Evolutionary conservation across 129 eudicot species (phyloP).

Genomic region (Rutidosis leptorrhynchoides): DNA sequence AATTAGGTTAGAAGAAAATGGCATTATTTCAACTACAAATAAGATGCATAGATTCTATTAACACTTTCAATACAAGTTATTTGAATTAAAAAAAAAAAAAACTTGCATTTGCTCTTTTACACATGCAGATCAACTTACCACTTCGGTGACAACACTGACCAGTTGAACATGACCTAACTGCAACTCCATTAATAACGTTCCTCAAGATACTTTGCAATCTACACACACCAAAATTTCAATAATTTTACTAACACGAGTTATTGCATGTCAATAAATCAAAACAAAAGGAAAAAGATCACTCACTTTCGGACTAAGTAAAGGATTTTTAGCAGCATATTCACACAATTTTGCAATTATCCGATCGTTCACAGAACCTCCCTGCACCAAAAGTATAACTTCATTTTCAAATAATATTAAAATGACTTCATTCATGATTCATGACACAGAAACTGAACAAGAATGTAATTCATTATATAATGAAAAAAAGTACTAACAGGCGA

Average conservation of each 20-base stretch:
- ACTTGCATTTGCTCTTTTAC: slow-evolving; percentile 88
- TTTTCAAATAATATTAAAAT: neutral
- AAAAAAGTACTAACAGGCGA: slow-evolving; percentile 68
- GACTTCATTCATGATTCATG: neutral
- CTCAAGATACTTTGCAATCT: slow-evolving; percentile 94
- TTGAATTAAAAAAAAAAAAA: slow-evolving; percentile 3
- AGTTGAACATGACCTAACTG: slow-evolving; percentile 58
- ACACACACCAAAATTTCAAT: slow-evolving; percentile 2
- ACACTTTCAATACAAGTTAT: neutral
- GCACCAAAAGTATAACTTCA: slow-evolving; percentile 34
- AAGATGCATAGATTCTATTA: neutral
- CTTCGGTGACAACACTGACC: slow-evolving; percentile 57
- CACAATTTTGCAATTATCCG: slow-evolving; percentile 77
- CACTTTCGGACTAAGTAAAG: slow-evolving; percentile 89
- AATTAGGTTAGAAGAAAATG: slow-evolving; percentile 9
- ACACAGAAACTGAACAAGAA: slow-evolving; percentile 6
- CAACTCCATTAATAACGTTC: slow-evolving; percentile 90
- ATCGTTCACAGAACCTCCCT: slow-evolving; percentile 66
- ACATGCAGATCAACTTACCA: slow-evolving; percentile 71
- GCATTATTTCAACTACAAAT: slow-evolving; percentile 7
- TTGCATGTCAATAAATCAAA: slow-evolving; percentile 1
- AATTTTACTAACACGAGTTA: neutral
- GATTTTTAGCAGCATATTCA: slow-evolving; percentile 97
- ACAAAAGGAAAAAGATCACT: slow-evolving; percentile 6
- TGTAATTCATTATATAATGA: no score